phyloP scores from a whole-genome alignment of 371 early-diverging fungal genomes.

The Funneliformis caledonium region DNA sequence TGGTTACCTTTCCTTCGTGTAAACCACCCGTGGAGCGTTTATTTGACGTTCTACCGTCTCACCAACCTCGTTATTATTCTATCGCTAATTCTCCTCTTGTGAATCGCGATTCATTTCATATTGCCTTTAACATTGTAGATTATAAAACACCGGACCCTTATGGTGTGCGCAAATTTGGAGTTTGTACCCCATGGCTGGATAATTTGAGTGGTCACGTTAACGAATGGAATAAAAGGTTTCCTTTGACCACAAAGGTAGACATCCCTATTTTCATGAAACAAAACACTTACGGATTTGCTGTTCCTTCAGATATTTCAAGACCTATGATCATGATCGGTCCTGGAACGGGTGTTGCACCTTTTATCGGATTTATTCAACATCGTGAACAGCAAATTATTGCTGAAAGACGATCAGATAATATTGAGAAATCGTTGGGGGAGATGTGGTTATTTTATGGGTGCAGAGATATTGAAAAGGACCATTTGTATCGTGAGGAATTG shows the following conservation, averaged over 20 bases:
- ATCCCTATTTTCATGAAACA: conserved; percentile 78
- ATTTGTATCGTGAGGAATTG: conserved; percentile 67
- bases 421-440: conserved; percentile 55
- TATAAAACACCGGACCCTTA: conserved; percentile 60
- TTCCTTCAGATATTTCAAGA: conserved; percentile 75
- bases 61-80: conserved; percentile 93
- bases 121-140: conserved; percentile 88
- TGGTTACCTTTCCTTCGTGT: conserved; percentile 77
- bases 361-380: conserved; percentile 93
- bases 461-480: conserved; percentile 65
- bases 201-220: conserved; percentile 51
- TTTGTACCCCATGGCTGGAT: conserved; percentile 76
- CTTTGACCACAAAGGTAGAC: conserved; percentile 43
- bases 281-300: conserved; percentile 87
- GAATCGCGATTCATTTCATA: conserved; percentile 70
- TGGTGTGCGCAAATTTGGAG: conserved; percentile 67
- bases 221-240: conserved; percentile 45
- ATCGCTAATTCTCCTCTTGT: conserved; percentile 86
- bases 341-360: conserved; percentile 98
- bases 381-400: conserved; percentile 52
- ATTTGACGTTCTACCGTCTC: conserved; percentile 78
- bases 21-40: conserved; percentile 73
- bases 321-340: conserved; percentile 98
- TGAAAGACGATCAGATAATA: not conserved
- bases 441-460: conserved; percentile 81